Percentiles rank a stretch among this genome's conserved stretches.
These are phyloP conservation scores for Lanzia echinophila DNA, from an alignment of 2,329 filamentous ascomycete genomes.

Conservation along the genomic window DNA sequence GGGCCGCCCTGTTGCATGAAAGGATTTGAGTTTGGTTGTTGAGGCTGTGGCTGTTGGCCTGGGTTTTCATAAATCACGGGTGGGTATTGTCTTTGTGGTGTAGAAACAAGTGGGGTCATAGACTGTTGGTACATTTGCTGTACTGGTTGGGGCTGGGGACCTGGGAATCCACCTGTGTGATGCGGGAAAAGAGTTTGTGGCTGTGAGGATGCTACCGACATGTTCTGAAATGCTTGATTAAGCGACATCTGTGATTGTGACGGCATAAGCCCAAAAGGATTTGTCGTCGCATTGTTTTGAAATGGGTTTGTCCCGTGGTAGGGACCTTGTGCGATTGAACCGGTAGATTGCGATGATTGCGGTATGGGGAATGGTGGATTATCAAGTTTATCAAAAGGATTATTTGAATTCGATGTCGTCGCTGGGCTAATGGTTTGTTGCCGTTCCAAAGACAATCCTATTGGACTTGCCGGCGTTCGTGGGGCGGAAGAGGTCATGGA, in stretches of 20 bases:
- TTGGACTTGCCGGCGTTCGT: constrained; percentile 36
- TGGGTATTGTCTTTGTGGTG: constrained; percentile 27
- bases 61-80: constrained; percentile 26
- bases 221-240: constrained; percentile 63
- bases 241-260: constrained; percentile 37
- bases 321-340: constrained; percentile 51
- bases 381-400: constrained; percentile 58
- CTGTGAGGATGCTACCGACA: constrained; percentile 56
- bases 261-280: constrained; percentile 57
- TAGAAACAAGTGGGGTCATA: constrained; percentile 29
- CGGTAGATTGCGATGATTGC: constrained; percentile 60
- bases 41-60: constrained; percentile 20
- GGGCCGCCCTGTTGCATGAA: constrained; percentile 23
- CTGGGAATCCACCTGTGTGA: constrained; percentile 57
- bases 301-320: constrained; percentile 22
- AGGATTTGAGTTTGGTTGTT: constrained; percentile 26
- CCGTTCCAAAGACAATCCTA: constrained; percentile 26
- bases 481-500: constrained; percentile 45
- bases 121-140: constrained; percentile 32
- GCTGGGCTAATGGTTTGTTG: constrained; percentile 16
- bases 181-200: constrained; percentile 64
- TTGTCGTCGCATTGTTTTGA: constrained; percentile 39
- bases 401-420: constrained; percentile 40
- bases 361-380: constrained; percentile 43
- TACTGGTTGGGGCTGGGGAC: constrained; percentile 35